Conservation (phyloP, 2,329 filamentous ascomycete genomes). For the Plenodomus lindquistii region DNA sequence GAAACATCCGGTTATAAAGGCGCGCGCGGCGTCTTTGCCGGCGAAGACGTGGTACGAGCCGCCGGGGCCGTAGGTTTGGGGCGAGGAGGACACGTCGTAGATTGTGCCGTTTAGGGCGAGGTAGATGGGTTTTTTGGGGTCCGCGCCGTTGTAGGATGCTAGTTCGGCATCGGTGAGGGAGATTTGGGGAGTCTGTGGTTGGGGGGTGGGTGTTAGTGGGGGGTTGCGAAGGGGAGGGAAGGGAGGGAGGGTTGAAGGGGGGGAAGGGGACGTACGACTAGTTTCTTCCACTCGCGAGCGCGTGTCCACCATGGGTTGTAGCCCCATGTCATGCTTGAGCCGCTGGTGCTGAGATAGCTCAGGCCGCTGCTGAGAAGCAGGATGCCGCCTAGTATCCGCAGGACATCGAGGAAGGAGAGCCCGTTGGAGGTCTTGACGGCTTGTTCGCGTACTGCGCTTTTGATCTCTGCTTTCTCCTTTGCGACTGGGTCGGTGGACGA, state of each 20-base stretch:
- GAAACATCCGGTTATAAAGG: slow-evolving; percentile 94
- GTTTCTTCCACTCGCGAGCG: slow-evolving; percentile 37
- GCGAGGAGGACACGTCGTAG: slow-evolving; percentile 76
- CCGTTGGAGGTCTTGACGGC: slow-evolving; percentile 23
- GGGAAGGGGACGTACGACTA: slow-evolving; percentile 27
- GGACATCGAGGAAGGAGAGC: slow-evolving; percentile 60
- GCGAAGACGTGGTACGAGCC: slow-evolving; percentile 87
- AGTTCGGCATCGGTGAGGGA: slow-evolving; percentile 77
- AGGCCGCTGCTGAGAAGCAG: slow-evolving; percentile 68
- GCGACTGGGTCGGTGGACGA: slow-evolving; percentile 8
- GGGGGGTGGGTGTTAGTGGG: neutral
- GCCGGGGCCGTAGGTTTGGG: slow-evolving; percentile 62
- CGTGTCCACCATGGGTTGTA: slow-evolving; percentile 46
- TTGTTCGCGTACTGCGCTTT: slow-evolving; percentile 28
- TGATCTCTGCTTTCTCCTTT: slow-evolving; percentile 30
- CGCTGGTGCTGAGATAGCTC: slow-evolving; percentile 75
- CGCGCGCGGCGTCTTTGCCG: slow-evolving; percentile 82
- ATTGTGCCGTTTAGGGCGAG: slow-evolving; percentile 86
- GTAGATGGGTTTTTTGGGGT: slow-evolving; percentile 78
- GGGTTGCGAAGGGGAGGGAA: neutral
- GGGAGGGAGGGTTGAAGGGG: neutral
- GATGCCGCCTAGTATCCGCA: slow-evolving; percentile 71
- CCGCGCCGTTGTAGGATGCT: slow-evolving; percentile 73
- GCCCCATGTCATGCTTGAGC: slow-evolving; percentile 55
- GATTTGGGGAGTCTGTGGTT: slow-evolving; percentile 51